These are phyloP conservation scores for Plasmodium yoelii DNA, from an alignment of 169 alveolate species.

Conservation along the genomic window DNA sequence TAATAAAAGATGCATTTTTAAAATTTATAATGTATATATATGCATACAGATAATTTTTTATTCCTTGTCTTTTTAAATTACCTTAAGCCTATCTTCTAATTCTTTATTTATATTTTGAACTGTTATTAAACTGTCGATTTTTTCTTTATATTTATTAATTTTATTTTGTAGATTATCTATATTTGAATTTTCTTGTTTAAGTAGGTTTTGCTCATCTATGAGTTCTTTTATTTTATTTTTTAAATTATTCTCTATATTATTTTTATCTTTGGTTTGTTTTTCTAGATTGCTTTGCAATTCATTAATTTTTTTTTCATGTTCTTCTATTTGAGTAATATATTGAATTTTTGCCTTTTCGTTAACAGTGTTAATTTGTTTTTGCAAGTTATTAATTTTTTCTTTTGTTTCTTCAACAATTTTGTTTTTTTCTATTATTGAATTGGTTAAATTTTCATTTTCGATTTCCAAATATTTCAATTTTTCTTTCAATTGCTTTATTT, in stretches of 20 bases:
- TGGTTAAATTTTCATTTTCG: slow-evolving; percentile 68
- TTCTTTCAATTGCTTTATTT: slow-evolving; percentile 71
- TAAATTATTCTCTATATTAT: slow-evolving; percentile 45
- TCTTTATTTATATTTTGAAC: slow-evolving; percentile 70
- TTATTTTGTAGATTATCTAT: slow-evolving; percentile 62
- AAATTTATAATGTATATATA: slow-evolving; percentile 5
- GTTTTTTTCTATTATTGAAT: slow-evolving; percentile 47
- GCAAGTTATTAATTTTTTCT: slow-evolving; percentile 38
- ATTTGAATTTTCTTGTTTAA: slow-evolving; percentile 70
- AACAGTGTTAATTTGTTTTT: slow-evolving; percentile 55
- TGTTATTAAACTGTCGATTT: slow-evolving; percentile 52
- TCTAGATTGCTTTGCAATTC: slow-evolving; percentile 63
- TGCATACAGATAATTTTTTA: neutral
- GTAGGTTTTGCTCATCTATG: slow-evolving; percentile 69
- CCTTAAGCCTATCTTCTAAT: slow-evolving; percentile 73
- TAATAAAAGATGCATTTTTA: neutral
- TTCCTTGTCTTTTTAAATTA: slow-evolving; percentile 4
- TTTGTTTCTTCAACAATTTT: slow-evolving; percentile 42
- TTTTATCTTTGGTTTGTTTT: slow-evolving; percentile 52
- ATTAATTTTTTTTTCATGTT: slow-evolving; percentile 68
- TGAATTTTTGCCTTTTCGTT: slow-evolving; percentile 57
- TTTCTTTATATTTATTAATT: slow-evolving; percentile 70
- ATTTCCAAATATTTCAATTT: slow-evolving; percentile 56
- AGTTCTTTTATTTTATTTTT: slow-evolving; percentile 72
- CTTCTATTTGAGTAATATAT: slow-evolving; percentile 68